Evolutionary conservation across 352 stramenopile species (phyloP), one percentile per base, ranked within the genome.

Genomic region (Phytophthora kernoviae): DNA sequence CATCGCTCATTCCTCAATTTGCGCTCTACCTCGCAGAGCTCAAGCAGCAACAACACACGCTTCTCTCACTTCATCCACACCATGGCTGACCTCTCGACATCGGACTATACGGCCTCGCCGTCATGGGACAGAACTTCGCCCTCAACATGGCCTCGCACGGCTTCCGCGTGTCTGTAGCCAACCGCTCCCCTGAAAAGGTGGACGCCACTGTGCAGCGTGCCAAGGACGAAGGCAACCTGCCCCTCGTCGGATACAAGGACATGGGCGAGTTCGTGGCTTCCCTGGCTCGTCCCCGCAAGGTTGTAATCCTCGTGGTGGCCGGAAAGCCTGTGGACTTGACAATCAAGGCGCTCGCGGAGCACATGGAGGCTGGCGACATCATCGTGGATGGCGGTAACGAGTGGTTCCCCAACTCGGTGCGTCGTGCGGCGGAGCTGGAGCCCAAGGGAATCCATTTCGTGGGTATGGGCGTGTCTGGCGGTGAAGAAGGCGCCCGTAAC

Each of bases 341-440:
- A 14, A 98, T 98, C 77, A 81, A 79, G 1, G 70, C 75, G 22
- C 79, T 98, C 18, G 76, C 82, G 1, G 65, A 95, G 64, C 80
- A 91, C 78, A 85, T 98, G 72, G 94, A 98, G 68, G 65, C 79
- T 34, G 98, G 96, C 12, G 98, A 99, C 85, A 92, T 99, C 48
- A 96, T 99, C 62, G 90, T 99, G 32, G 98, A 99, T 77, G 97
- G 98, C 39, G 98, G 98, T 26, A 99, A 99, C 87, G 97, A 99
- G 84, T 99, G 97, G 97, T 99, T 97, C 73, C 96, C 96, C 14
- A 99, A 99, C 80, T 97, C 87, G 20, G 78, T 99, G 63, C 93
- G 97, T 47, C 90, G 98, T 58, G 79, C 83, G 0, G 77, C 98
- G 65, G 88, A 98, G 70, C 81, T 99, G 30, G 84, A 95, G 66